Evolutionary conservation across 768 basidiomycete genomes (phyloP), one percentile per base, ranked within the genome.

Genomic region (Xerocomus spinulosus): DNA sequence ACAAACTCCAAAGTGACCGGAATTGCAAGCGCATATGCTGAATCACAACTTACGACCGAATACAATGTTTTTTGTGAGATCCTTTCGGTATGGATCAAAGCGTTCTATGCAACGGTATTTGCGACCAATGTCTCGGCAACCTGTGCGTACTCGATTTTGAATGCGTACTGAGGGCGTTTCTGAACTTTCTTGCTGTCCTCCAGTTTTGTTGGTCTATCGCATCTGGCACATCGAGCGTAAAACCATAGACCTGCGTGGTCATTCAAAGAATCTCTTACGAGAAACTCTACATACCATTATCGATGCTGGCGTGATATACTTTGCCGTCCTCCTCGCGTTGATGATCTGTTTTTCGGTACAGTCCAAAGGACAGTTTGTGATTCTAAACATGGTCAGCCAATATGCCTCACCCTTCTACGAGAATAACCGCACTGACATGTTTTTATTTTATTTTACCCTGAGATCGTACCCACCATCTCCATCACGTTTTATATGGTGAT

Each of bases 281-380:
- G 35, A 46, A 1, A 38, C 34, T 13, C 43, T 70, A 13, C 52
- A 56, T 10, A 56, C 67, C 17, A 51, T 69, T 35, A 52, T 70
- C 38, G 70, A 71, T 49, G 61, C 67, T 23, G 70, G 66, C 14
- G 59, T 62, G 4, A 52, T 71, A 7, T 71, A 71, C 50, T 66
- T 65, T 1, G 17, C 64, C 46, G 59, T 68, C 2, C 61, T 69
- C 46, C 46, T 66, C 25, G 61, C 60, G 18, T 62, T 64, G 13
- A 51, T 68, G 28, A 53, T 67, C 20, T 54, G 59, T 24, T 69
- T 68, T 49, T 53, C 55, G 5, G 25, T 54, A 13, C 46, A 59
- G 17, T 59, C 58, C 3, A 64, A 60, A 38, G 64, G 58, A 3
- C 60, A 67, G 29, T 69, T 65, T 37, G 50, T 70, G 18, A 44